Base-by-base conservation (phyloP, 2,329 filamentous ascomycete species). In the Fusarium buxicola region DNA sequence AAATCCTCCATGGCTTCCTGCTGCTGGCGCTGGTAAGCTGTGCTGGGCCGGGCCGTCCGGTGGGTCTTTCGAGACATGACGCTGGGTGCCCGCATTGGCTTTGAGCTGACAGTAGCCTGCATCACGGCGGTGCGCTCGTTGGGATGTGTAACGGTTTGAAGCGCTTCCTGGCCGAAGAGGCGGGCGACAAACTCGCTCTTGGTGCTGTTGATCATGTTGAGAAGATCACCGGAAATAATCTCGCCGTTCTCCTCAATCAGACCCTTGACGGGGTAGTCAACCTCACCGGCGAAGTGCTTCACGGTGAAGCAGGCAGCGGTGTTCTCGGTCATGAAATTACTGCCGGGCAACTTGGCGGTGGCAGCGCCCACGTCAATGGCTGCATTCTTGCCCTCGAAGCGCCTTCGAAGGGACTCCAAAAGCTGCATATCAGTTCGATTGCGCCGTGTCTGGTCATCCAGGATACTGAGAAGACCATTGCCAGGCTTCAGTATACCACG, bases 201-300 rank as follows among this genome's bases (percentile, higher is more conserved):
- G 56, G 92, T 94, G 5, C 88, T 88, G 70, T 90, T 92, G 77
- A 99, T 90, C 69, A 99, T 84, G 77, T 96, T 97, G 84, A 99
- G 92, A 69, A 99, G 81, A 76, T 99, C 95, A 24, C 93, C 94
- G 5, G 94, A 97, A 63, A 99, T 95, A 61, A 97, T 88, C 75
- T 99, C 95, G 49, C 94, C 92, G 66, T 99, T 99, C 77, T 97
- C 94, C 76, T 99, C 95, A 3, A 98, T 85, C 18, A 99, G 81
- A 6, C 92, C 92, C 69, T 90, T 89, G 59, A 96, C 86, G 3
- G 92, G 89, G 73, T 99, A 99, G 60, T 99, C 95, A 6, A 99
- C 92, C 74, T 98, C 95, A 46, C 95, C 95, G 34, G 94, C 94
- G 76, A 96, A 99, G 76, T 99, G 95, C 76, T 91, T 93, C 54